phyloP scores from a whole-genome alignment of 176 grass and related monocot species.

The Triticum turgidum region DNA sequence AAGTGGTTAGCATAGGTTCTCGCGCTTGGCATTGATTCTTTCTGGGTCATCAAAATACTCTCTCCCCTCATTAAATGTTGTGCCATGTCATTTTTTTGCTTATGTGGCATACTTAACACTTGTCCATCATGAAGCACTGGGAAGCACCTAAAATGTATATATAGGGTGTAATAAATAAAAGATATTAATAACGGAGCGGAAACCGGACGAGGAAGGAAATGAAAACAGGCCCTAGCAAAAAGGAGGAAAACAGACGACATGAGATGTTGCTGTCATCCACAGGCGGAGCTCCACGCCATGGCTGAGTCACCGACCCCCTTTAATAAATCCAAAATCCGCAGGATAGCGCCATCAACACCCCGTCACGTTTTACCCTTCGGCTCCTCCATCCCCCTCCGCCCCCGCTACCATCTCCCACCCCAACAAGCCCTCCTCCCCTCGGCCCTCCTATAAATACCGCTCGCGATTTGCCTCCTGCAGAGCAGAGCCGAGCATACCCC shows the following conservation, averaged over 20 bases:
- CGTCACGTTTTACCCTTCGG: not conserved
- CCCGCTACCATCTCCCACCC: not conserved
- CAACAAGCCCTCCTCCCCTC: not conserved
- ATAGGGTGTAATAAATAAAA: too few relatives aligned
- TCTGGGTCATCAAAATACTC: too few relatives aligned
- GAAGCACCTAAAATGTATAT: too few relatives aligned
- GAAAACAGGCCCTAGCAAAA: too few relatives aligned
- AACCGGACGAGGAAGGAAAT: too few relatives aligned
- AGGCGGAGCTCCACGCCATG: slow-evolving; percentile 48
- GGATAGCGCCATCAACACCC: not conserved
- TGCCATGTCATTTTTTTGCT: too few relatives aligned
- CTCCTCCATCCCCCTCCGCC: not conserved
- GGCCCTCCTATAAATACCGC: slow-evolving; percentile 28
- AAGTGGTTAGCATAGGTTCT: too few relatives aligned
- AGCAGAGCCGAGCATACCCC: not conserved
- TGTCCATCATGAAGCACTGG: too few relatives aligned
- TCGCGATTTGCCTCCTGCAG: not conserved
- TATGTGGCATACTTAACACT: too few relatives aligned
- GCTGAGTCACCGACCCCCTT: slow-evolving; percentile 41
- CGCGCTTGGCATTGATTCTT: too few relatives aligned
- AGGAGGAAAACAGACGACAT: not conserved
- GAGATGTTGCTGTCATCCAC: slow-evolving; percentile 27
- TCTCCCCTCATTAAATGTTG: too few relatives aligned
- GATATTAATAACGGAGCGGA: too few relatives aligned
- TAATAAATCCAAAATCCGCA: not conserved